These are phyloP conservation scores for Dictyostelium intermedium DNA, from an alignment of 78 protist genomes.

Conservation along the genomic window DNA sequence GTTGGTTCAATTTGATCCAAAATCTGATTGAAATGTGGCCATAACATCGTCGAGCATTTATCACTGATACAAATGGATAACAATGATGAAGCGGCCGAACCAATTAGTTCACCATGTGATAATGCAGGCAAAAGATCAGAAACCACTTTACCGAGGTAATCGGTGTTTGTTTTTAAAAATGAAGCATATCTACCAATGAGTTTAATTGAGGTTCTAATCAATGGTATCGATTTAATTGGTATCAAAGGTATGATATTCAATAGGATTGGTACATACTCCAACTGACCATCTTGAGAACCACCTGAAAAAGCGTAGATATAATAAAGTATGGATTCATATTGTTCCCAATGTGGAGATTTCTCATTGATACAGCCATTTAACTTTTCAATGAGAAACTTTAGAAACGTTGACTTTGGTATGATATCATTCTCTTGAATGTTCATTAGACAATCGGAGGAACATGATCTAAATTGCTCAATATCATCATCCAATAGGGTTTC, in stretches of 20 bases:
- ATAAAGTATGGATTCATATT: conserved; percentile 28
- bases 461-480: not conserved
- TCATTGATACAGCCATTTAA: not conserved
- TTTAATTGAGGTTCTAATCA: conserved; percentile 15
- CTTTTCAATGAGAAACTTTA: conserved; percentile 12
- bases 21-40: conserved; percentile 7
- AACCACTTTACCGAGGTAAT: conserved; percentile 13
- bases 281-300: not conserved
- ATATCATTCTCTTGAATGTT: not conserved
- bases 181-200: conserved; percentile 40
- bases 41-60: not conserved
- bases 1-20: conserved; percentile 12
- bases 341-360: not conserved
- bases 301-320: conserved; percentile 19
- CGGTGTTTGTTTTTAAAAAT: conserved; percentile 10
- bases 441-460: not conserved
- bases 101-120: not conserved
- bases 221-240: conserved; percentile 25
- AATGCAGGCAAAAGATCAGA: conserved; percentile 51
- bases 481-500: conserved; percentile 1
- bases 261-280: conserved; percentile 16
- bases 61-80: conserved; percentile 1
- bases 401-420: not conserved
- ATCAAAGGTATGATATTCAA: conserved; percentile 23
- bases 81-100: not conserved